A percentile compares a stretch with the other conserved stretches of the same genome.
phyloP scores from a whole-genome alignment of 768 basidiomycete species.

The Pluteus cervinus region DNA sequence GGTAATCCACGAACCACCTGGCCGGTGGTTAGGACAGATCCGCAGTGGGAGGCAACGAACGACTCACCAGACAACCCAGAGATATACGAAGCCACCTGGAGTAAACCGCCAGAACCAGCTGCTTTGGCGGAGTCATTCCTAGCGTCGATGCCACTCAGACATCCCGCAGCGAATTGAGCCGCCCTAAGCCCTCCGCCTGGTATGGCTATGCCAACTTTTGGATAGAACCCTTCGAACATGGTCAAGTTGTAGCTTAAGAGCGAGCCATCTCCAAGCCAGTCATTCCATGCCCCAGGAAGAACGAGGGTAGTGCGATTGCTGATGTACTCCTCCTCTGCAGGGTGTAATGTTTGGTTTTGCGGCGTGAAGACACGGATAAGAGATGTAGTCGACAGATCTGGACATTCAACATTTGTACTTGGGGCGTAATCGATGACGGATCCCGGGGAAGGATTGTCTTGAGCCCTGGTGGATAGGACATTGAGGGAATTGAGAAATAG shows the following conservation, averaged over 20 bases:
- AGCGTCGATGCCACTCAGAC: slow-evolving; percentile 53
- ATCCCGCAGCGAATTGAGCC: slow-evolving; percentile 59
- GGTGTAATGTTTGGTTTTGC: slow-evolving; percentile 43
- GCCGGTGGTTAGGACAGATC: neutral
- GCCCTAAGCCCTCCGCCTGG: slow-evolving; percentile 70
- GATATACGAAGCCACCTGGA: slow-evolving; percentile 68
- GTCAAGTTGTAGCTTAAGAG: slow-evolving; percentile 47
- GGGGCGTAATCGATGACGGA: slow-evolving; percentile 49
- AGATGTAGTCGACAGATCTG: slow-evolving; percentile 36
- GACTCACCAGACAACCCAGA: slow-evolving; percentile 56
- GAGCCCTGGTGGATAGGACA: too few relatives aligned
- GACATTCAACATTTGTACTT: slow-evolving; percentile 39
- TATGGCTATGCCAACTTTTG: slow-evolving; percentile 57
- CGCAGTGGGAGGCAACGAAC: neutral
- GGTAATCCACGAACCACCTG: slow-evolving; percentile 65
- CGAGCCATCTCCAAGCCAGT: slow-evolving; percentile 54
- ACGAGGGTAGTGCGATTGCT: slow-evolving; percentile 30
- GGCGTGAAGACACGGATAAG: slow-evolving; percentile 49
- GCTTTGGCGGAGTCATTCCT: slow-evolving; percentile 51
- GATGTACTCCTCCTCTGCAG: slow-evolving; percentile 44
- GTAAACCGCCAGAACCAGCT: slow-evolving; percentile 58
- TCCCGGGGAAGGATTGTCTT: too few relatives aligned
- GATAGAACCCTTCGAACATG: slow-evolving; percentile 33
- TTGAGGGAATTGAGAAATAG: too few relatives aligned
- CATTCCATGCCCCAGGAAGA: slow-evolving; percentile 44